Evolutionary conservation across 164 flowering plant genomes (phyloP), one percentile per base, ranked within the genome.

Genomic region (Annona cherimola): DNA sequence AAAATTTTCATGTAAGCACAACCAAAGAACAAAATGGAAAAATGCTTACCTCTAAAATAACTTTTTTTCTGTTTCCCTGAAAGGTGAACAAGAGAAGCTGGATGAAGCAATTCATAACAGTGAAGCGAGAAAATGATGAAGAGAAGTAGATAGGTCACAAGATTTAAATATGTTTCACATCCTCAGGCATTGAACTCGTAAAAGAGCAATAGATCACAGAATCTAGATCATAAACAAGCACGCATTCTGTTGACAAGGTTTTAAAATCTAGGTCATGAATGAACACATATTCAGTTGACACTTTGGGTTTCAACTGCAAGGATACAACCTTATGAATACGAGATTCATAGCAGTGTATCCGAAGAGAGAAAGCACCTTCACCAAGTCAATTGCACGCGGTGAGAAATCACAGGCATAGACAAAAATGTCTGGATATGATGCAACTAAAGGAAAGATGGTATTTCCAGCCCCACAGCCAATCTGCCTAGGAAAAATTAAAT

Each of bases 381-480:
- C 96, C 83, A 95, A 84, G 71, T 88, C 76, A 73, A 95, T 80
- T 26, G 99, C 98, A 60, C 96, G 94, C 54, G 87, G 86, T 63
- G 99, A 95, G 81, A 95, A 95, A 83, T 95, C 99, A 81, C 98
- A 93, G 1, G 91, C 99, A 83, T 95, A 86, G 41, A 91, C 84
- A 83, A 86, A 93, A 54, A 90, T 78, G 79, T 89, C 81, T 5
- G 88, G 92, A 76, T 86, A 91, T 8, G 91, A 82, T 2, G 90
- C 89, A 77, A 89, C 46, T 79, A 95, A 78, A 54, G 99, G 99
- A 82, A 89, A 93, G 65, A 91, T 78, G 6, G 97, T 93, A 76
- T 95, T 95, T 74, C 99, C 99, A 79, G 90, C 97, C 74, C 99
- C 99, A 83, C 99, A 95, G 45, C 99, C 98, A 81, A 93, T 87